Conservation (phyloP, 176 grass and related monocot genomes). For the Bromus sterilis region DNA sequence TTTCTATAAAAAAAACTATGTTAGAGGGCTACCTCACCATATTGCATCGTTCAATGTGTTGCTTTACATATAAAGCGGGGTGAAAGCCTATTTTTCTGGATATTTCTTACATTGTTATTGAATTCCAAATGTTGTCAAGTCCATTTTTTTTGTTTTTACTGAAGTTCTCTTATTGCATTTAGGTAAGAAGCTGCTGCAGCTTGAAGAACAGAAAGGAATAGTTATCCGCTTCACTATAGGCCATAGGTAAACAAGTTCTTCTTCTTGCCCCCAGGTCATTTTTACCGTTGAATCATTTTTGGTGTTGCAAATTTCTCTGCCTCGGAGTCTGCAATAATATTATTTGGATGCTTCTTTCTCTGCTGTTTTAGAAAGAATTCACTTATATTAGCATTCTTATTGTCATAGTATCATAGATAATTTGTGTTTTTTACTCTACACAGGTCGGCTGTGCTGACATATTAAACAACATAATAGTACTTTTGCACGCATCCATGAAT, state of each 20-base stretch:
- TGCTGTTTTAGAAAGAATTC: not conserved
- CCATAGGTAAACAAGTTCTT: conserved; percentile 67
- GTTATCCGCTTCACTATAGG: conserved; percentile 94
- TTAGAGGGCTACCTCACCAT: too few species aligned
- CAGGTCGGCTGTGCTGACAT: not conserved
- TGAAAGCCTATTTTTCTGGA: too few species aligned
- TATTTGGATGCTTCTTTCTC: not conserved
- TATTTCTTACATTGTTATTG: not conserved
- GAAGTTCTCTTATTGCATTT: conserved; percentile 15
- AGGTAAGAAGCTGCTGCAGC: conserved; percentile 69
- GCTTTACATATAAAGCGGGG: too few species aligned
- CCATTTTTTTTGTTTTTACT: conserved; percentile 1
- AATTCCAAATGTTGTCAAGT: not conserved
- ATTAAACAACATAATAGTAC: not conserved
- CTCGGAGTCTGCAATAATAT: conserved; percentile 3
- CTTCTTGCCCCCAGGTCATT: conserved; percentile 9
- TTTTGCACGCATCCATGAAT: not conserved
- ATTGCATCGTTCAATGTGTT: too few species aligned
- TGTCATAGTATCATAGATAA: not conserved
- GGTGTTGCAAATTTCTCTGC: not conserved
- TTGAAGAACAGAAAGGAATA: conserved; percentile 89
- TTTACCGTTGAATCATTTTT: not conserved
- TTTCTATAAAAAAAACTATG: too few species aligned
- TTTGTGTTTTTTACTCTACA: not conserved
- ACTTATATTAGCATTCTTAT: not conserved